A percentile compares a stretch with the other conserved stretches of the same genome.
Evolutionary conservation across 164 flowering plant genomes (phyloP).

Genomic region (Vitis amurensis): DNA sequence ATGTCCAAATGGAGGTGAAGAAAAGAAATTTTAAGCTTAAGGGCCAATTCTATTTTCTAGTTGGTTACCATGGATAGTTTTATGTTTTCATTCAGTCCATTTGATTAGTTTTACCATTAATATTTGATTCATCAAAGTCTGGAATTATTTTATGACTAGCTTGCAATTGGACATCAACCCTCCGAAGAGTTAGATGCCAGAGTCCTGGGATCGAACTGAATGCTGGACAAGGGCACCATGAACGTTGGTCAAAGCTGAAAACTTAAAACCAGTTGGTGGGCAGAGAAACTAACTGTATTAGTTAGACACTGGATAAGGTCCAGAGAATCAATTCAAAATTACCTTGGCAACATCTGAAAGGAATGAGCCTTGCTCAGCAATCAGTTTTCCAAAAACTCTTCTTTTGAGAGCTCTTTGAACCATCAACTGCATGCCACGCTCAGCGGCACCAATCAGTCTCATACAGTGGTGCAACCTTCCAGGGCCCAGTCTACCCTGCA

Average conservation of each 20-base stretch:
- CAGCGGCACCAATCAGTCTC: constrained; percentile 90
- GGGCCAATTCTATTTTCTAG: background rate
- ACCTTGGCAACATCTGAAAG: constrained; percentile 93
- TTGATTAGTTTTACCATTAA: no score
- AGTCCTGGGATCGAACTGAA: no score
- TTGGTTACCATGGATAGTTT: background rate
- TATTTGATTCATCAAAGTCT: no score
- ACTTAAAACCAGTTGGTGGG: no score
- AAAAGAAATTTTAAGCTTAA: background rate
- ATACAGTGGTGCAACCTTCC: constrained; percentile 99
- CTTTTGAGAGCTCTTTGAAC: constrained; percentile 79
- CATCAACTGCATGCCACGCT: constrained; percentile 87
- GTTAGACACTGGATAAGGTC: no score
- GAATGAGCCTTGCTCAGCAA: constrained; percentile 96
- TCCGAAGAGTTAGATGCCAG: no score
- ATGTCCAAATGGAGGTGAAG: background rate
- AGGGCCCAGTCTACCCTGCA: constrained; percentile 95
- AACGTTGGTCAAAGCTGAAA: no score
- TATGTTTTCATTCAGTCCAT: no score
- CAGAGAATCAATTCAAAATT: constrained; percentile 4
- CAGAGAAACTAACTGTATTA: no score
- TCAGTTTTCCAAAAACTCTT: constrained; percentile 81
- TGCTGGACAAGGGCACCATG: no score
- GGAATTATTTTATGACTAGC: no score
- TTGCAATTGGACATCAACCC: no score